Base-by-base conservation (phyloP, 805 yeast species). In the Suhomyces faveliae region DNA sequence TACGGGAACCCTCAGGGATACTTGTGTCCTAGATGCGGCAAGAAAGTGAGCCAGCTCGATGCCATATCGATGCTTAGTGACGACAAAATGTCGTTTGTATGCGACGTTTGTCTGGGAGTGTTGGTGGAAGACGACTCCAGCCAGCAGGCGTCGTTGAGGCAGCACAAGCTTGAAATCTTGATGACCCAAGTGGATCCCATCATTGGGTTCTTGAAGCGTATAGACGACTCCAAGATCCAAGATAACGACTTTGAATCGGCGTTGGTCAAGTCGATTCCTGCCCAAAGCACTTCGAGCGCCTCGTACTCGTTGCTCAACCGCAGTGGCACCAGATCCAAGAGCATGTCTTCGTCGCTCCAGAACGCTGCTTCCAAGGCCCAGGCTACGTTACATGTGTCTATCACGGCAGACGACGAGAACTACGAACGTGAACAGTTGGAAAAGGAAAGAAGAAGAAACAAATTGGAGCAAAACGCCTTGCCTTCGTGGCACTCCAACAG, bases 401-500 rank as follows among this genome's bases (percentile, higher is more conserved):
- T 94, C 45, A 84, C 96, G 4, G 94, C 92, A 13, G 87, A 84
- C 57, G 97, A 89, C 66, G 95, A 88, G 59, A 81, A 82, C 51
- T 76, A 78, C 55, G 83, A 78, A 61, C 78, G 81, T 56, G 90
- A 84, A 66, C 77, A 78, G 57, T 78, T 74, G 61, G 83, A 83
- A 56, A 73, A 80, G 61, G 85, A 87, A 64, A 83, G 74, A 72
- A 83, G 78, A 77, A 82, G 80, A 66, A 84, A 78, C 65, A 77
- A 80, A 55, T 76, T 91, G 65, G 85, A 87, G 61, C 97, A 92
- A 66, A 94, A 94, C 63, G 97, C 97, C 3, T 76, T 94, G 55
- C 99, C 99, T 6, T 85, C 94, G 23, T 94, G 99, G 99, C 96
- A 94, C 63, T 82, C 86, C 54, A 85, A 85, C 56, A 83, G 92